Base-by-base conservation (phyloP, 2,329 filamentous ascomycete genomes). In the Paraconiothyrium sp. region DNA sequence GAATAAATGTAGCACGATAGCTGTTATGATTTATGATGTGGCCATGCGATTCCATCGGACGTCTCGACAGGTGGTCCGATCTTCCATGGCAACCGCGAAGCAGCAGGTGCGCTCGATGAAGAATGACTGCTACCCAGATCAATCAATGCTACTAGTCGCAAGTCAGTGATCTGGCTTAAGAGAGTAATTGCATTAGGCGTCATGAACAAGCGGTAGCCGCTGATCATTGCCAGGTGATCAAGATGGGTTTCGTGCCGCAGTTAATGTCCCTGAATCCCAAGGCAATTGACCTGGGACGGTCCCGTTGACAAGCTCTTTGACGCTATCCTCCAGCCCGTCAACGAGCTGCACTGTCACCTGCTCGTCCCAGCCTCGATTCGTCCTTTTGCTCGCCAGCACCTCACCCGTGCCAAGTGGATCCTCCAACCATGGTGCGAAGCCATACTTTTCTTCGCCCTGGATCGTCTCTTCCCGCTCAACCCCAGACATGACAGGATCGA, bases 401-500 rank as follows among this genome's bases (percentile, higher is more conserved):
- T 74, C 66, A 1, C 74, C 69, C 0, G 68, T 72, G 3, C 81
- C 82, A 51, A 82, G 76, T 1, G 76, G 72, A 68, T 84, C 81
- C 2, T 72, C 59, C 16, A 67, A 63, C 74, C 81, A 83, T 4
- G 72, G 72, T 8, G 63, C 65, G 59, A 77, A 79, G 3, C 80
- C 81, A 43, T 72, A 70, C 48, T 69, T 64, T 27, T 73, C 67
- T 63, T 83, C 81, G 7, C 78, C 78, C 10, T 61, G 47, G 34
- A 78, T 61, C 7, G 78, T 79, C 39, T 72, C 72, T 39, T 77
- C 69, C 6, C 79, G 68, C 54, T 82, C 80, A 1, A 56, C 58
- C 6, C 56, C 65, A 13, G 72, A 72, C 73, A 83, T 80, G 11
- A 79, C 72, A 1, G 82, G 82, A 67, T 84, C 80, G 34, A 84